A percentile compares a stretch with the other conserved stretches of the same genome.
These are phyloP conservation scores for Lumnitzera littorea DNA, from an alignment of 345 rosid genomes.

Conservation along the genomic window DNA sequence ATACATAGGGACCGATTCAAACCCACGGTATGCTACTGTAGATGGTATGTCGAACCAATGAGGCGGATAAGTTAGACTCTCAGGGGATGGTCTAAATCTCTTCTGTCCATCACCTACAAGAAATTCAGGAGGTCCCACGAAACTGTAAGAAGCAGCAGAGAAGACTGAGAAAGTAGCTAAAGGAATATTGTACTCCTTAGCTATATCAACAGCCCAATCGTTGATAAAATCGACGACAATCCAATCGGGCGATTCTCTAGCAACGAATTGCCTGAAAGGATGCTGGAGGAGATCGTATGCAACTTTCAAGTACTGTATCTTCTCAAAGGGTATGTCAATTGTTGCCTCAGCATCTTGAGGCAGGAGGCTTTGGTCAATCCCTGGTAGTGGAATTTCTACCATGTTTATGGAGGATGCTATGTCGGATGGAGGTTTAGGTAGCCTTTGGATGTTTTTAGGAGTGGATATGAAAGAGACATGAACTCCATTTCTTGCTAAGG, in stretches of 20 bases:
- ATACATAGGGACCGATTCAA: conserved; percentile 3
- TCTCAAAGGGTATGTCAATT: conserved; percentile 17
- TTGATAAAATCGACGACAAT: conserved; percentile 15
- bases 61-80: conserved; percentile 12
- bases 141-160: not conserved
- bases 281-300: conserved; percentile 24
- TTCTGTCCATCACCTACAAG: conserved; percentile 3
- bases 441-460: conserved; percentile 15
- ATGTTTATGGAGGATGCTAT: conserved; percentile 1
- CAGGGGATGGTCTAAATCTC: conserved; percentile 2
- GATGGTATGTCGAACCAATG: not conserved
- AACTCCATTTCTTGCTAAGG: conserved; percentile 15
- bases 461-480: conserved; percentile 13
- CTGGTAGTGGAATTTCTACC: conserved; percentile 19
- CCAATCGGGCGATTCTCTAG: conserved; percentile 16
- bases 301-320: conserved; percentile 13
- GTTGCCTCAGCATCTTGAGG: conserved; percentile 28
- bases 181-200: conserved; percentile 13
- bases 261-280: conserved; percentile 15
- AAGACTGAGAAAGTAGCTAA: conserved; percentile 12
- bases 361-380: not conserved
- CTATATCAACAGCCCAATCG: conserved; percentile 18
- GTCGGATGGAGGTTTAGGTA: conserved; percentile 18
- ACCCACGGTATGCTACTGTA: not conserved
- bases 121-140: conserved; percentile 4